phyloP scores from a whole-genome alignment of 2,329 filamentous ascomycete species.

The Harringtonia lauricola region DNA sequence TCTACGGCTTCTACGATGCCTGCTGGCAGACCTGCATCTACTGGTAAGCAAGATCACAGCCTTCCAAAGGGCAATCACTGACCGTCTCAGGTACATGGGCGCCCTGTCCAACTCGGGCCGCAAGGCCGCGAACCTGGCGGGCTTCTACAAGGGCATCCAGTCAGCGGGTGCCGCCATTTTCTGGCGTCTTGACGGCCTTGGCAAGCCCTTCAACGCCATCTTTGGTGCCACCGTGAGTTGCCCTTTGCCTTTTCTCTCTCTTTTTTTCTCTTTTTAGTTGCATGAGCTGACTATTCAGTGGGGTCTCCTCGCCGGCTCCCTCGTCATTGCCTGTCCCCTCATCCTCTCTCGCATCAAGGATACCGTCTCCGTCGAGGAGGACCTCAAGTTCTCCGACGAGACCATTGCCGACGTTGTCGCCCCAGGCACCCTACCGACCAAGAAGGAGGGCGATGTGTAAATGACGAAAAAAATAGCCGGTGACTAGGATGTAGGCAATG shows the following conservation, averaged over 20 bases:
- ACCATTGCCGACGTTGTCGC: conserved; percentile 57
- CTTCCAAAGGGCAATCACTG: no score
- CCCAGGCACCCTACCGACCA: conserved; percentile 10
- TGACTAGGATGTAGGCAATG: no score
- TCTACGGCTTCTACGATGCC: conserved; percentile 83
- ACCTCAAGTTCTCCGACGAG: conserved; percentile 78
- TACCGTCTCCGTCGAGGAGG: conserved; percentile 68
- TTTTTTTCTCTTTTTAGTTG: neutral
- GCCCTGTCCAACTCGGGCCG: conserved; percentile 85
- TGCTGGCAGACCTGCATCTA: conserved; percentile 85
- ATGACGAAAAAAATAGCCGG: no score
- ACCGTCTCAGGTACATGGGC: no score
- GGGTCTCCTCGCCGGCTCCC: conserved; percentile 62
- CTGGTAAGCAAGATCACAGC: no score
- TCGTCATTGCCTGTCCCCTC: conserved; percentile 68
- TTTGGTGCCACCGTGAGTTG: conserved; percentile 46
- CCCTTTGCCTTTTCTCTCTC: neutral
- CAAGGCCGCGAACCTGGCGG: conserved; percentile 83
- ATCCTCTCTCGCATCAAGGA: conserved; percentile 73
- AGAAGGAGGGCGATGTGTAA: conserved; percentile 6
- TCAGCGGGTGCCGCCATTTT: conserved; percentile 74
- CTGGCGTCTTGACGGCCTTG: conserved; percentile 55
- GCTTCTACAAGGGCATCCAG: conserved; percentile 46
- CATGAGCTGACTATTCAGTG: conserved; percentile 40
- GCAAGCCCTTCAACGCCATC: conserved; percentile 56